These are phyloP conservation scores for Myxozyma kluyveri DNA, from an alignment of 805 yeast species.

Conservation along the genomic window DNA sequence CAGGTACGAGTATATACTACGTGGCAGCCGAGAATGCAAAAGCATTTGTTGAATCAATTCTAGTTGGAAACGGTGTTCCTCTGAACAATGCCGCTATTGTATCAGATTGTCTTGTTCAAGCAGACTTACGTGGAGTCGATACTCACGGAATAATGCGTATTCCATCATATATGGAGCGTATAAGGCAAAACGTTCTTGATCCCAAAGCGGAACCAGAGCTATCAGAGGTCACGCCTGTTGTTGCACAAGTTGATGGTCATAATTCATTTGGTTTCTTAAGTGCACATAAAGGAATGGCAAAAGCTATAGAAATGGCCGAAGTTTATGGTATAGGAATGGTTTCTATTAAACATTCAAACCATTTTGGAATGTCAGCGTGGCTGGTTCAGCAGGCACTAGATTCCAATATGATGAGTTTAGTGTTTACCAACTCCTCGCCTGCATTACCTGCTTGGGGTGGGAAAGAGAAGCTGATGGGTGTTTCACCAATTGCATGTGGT, in stretches of 20 bases:
- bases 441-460: slow-evolving; percentile 12
- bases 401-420: slow-evolving; percentile 10
- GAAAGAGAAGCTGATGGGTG: slow-evolving; percentile 10
- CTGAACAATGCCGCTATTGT: slow-evolving; percentile 2
- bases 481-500: slow-evolving; percentile 9
- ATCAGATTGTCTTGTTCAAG: slow-evolving; percentile 6
- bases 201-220: slow-evolving; percentile 1
- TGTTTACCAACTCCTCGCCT: slow-evolving; percentile 13
- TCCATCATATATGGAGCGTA: slow-evolving; percentile 11
- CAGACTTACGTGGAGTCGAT: slow-evolving; percentile 10
- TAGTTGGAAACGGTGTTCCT: slow-evolving; percentile 6
- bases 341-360: slow-evolving; percentile 10
- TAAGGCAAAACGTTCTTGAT: slow-evolving; percentile 9
- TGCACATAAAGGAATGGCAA: slow-evolving; percentile 2
- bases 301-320: slow-evolving; percentile 8
- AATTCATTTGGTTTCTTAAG: slow-evolving; percentile 7
- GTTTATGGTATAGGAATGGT: slow-evolving; percentile 10
- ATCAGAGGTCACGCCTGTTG: slow-evolving; percentile 3
- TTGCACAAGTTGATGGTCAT: slow-evolving; percentile 12
- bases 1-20: not conserved
- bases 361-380: slow-evolving; percentile 12
- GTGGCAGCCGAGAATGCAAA: not conserved
- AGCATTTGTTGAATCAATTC: not conserved
- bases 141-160: slow-evolving; percentile 8
- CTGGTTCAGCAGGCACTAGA: slow-evolving; percentile 8